Conservation (phyloP, 192 early-diverging fungal genomes). For the Coemansia sp. region DNA sequence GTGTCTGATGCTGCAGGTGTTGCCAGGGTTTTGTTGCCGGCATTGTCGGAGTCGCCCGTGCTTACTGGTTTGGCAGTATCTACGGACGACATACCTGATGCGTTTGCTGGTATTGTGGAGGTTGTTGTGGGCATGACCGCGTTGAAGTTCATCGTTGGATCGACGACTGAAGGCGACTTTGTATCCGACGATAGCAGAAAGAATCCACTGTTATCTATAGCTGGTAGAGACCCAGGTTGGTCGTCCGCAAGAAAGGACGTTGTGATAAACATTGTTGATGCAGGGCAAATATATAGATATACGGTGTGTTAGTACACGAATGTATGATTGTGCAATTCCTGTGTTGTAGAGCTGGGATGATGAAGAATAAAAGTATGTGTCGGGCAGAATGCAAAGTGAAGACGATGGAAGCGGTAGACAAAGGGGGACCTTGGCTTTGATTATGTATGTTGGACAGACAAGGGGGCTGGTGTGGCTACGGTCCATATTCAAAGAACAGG, state of each 20-base stretch:
- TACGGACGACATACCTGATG: not conserved
- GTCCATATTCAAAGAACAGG: not conserved
- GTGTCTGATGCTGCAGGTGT: constrained; percentile 4
- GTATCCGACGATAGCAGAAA: constrained; percentile 3
- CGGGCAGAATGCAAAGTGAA: not conserved
- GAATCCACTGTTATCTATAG: constrained; percentile 2
- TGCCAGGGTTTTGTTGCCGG: not conserved
- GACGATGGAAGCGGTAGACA: not conserved
- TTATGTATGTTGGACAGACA: not conserved
- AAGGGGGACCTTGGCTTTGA: not conserved
- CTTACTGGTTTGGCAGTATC: not conserved
- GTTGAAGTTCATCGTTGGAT: constrained; percentile 8
- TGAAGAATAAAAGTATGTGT: not conserved
- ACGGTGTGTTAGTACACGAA: not conserved
- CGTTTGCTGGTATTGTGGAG: not conserved
- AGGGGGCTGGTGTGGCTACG: not conserved
- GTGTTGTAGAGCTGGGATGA: not conserved
- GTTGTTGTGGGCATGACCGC: constrained; percentile 1
- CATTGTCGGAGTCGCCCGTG: not conserved
- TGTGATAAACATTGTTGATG: constrained; percentile 13
- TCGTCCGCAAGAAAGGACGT: constrained; percentile 12
- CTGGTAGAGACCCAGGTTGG: not conserved
- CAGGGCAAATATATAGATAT: not conserved
- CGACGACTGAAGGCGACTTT: not conserved
- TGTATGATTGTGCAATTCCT: not conserved